These are phyloP conservation scores for Kluyveromyces sp. DNA, from an alignment of 1,139 yeast species.

Conservation along the genomic window DNA sequence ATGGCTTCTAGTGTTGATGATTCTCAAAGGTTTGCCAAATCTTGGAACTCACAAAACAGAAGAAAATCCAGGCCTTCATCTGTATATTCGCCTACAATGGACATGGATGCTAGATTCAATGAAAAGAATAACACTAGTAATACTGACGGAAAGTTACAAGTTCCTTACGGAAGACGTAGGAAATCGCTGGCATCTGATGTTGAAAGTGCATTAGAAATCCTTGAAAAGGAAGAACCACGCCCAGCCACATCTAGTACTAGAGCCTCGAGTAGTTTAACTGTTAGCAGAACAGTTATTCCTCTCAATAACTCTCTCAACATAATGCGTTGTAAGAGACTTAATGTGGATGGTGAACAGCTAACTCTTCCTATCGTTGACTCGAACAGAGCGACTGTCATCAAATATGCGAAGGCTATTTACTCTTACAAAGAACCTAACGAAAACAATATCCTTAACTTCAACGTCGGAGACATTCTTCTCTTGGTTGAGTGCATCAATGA, in stretches of 20 bases:
- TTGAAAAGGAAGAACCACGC: conserved; percentile 4
- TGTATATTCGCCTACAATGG: neutral
- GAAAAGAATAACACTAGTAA: neutral
- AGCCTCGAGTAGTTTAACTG: conserved; percentile 4
- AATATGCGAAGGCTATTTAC: conserved; percentile 27
- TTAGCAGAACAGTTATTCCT: neutral
- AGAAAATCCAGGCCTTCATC: conserved; percentile 23
- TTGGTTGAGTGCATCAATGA: conserved; percentile 25
- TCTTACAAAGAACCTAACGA: conserved; percentile 24
- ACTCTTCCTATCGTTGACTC: conserved; percentile 20
- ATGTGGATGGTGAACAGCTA: conserved; percentile 6
- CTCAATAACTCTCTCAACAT: neutral
- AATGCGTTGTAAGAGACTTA: conserved; percentile 1
- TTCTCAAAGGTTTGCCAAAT: conserved; percentile 28
- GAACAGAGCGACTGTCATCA: conserved; percentile 19
- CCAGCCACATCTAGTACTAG: conserved; percentile 1
- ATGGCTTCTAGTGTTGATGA: conserved; percentile 28
- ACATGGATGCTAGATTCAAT: conserved; percentile 1
- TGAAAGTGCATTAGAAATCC: conserved; percentile 4
- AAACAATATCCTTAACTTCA: conserved; percentile 24
- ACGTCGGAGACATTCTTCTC: conserved; percentile 25
- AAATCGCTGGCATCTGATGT: conserved; percentile 10
- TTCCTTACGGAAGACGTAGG: conserved; percentile 4
- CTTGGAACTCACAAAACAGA: conserved; percentile 30
- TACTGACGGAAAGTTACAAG: neutral